These are phyloP conservation scores for Fomitopsis schrenkii DNA, from an alignment of 1,284 basidiomycete genomes.

Conservation along the genomic window DNA sequence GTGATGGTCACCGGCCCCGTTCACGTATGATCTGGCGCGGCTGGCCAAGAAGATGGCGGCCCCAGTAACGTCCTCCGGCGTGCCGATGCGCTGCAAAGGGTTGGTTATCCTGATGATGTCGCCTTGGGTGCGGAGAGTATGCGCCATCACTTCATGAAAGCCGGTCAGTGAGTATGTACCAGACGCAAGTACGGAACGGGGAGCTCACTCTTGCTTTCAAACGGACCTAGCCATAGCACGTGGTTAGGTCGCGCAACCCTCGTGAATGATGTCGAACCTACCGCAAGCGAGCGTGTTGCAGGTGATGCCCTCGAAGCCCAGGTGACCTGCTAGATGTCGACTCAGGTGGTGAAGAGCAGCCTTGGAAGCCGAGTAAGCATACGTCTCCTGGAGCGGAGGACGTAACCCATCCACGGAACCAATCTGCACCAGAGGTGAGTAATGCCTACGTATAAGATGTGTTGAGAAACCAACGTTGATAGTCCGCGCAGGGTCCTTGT, in stretches of 20 bases:
- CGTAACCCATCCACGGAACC: slow-evolving; percentile 58
- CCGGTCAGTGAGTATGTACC: not conserved
- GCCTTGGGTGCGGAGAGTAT: slow-evolving; percentile 46
- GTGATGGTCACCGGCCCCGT: slow-evolving; percentile 59
- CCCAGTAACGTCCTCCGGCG: slow-evolving; percentile 60
- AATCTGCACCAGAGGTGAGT: slow-evolving; percentile 37
- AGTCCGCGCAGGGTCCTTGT: slow-evolving; percentile 51
- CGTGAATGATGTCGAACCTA: slow-evolving; percentile 20
- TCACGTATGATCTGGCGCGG: slow-evolving; percentile 58
- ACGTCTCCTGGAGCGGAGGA: slow-evolving; percentile 58
- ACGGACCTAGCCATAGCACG: slow-evolving; percentile 32
- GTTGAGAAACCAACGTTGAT: slow-evolving; percentile 46
- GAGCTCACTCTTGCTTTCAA: slow-evolving; percentile 44
- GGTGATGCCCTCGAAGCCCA: slow-evolving; percentile 58
- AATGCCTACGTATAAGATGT: not conserved
- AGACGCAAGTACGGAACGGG: slow-evolving; percentile 8
- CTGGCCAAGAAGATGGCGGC: slow-evolving; percentile 59
- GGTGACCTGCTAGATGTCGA: slow-evolving; percentile 53
- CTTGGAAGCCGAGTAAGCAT: slow-evolving; percentile 68
- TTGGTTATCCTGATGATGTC: slow-evolving; percentile 42
- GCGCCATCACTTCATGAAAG: slow-evolving; percentile 50
- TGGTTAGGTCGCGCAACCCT: not conserved
- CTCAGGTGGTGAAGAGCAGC: slow-evolving; percentile 61
- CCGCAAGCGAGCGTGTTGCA: slow-evolving; percentile 72
- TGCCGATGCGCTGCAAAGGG: slow-evolving; percentile 55